phyloP scores from a whole-genome alignment of 257 asterid genomes.

The Fraxinus pennsylvanica region DNA sequence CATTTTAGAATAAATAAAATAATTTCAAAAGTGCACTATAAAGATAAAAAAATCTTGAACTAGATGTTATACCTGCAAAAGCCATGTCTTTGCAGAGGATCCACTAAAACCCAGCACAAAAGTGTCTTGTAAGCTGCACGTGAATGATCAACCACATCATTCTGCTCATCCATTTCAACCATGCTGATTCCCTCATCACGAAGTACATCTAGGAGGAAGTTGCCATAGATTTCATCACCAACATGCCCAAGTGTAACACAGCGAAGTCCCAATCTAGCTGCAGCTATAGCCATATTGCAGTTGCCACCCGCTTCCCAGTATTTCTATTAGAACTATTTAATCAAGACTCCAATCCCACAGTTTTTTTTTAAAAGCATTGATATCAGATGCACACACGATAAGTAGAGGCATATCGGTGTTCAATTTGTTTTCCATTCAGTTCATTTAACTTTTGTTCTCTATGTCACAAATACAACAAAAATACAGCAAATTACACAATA shows the following conservation, averaged over 20 bases:
- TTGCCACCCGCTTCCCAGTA: slow-evolving; percentile 99
- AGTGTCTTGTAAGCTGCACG: slow-evolving; percentile 61
- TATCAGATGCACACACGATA: not conserved
- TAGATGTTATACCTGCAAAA: slow-evolving; percentile 72
- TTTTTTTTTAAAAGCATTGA: not conserved
- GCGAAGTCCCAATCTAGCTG: slow-evolving; percentile 87
- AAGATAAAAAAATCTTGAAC: not conserved
- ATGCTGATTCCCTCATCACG: slow-evolving; percentile 63
- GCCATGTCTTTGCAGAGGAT: slow-evolving; percentile 86
- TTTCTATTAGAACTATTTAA: slow-evolving; percentile 43
- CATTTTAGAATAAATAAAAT: not conserved
- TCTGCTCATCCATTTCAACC: slow-evolving; percentile 64
- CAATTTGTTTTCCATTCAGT: not conserved
- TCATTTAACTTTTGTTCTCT: not conserved
- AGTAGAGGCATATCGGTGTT: not conserved
- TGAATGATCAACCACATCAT: slow-evolving; percentile 38
- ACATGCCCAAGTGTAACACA: slow-evolving; percentile 73
- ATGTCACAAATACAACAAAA: not conserved
- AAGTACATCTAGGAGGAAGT: slow-evolving; percentile 79
- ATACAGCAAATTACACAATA: not conserved
- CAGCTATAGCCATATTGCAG: slow-evolving; percentile 96
- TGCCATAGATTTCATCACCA: slow-evolving; percentile 82
- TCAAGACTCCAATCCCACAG: slow-evolving; percentile 16
- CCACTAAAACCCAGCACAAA: slow-evolving; percentile 94
- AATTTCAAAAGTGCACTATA: not conserved